Evolutionary conservation across 202 grass and related monocot species (phyloP).

Genomic region (Setaria viridis): DNA sequence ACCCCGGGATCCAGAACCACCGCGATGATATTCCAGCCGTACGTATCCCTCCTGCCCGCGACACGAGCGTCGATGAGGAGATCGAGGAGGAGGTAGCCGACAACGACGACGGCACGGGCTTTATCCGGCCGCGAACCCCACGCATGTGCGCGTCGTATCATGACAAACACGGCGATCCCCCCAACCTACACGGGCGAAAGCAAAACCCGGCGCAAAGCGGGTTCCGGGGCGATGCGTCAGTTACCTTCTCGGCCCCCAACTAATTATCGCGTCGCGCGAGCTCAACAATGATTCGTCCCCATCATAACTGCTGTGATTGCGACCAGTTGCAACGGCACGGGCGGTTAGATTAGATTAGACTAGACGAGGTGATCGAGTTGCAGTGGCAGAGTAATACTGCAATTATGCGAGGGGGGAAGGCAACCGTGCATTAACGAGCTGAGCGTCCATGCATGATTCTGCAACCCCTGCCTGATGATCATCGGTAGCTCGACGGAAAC

Average conservation of each 20-base stretch:
- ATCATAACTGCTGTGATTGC: conserved; percentile 42
- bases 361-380: not conserved
- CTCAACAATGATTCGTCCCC: conserved; percentile 34
- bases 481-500: conserved; percentile 32
- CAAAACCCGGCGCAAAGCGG: not conserved
- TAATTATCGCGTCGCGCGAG: not conserved
- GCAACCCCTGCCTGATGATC: not conserved
- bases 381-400: not conserved
- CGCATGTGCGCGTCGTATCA: conserved; percentile 58
- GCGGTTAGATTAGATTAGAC: not conserved
- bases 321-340: not conserved
- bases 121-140: not conserved
- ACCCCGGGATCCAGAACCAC: not conserved
- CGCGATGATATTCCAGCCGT: not conserved
- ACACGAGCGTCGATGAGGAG: not conserved
- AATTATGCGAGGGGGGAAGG: not conserved
- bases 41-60: not conserved
- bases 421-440: conserved; percentile 19
- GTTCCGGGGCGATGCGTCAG: conserved; percentile 34
- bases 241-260: not conserved
- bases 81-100: not conserved
- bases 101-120: not conserved
- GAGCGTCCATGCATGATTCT: not conserved
- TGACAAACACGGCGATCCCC: conserved; percentile 28
- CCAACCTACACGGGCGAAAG: conserved; percentile 12